These are phyloP conservation scores for Neurospora sp. DNA, from an alignment of 495 filamentous ascomycete species.

Conservation along the genomic window DNA sequence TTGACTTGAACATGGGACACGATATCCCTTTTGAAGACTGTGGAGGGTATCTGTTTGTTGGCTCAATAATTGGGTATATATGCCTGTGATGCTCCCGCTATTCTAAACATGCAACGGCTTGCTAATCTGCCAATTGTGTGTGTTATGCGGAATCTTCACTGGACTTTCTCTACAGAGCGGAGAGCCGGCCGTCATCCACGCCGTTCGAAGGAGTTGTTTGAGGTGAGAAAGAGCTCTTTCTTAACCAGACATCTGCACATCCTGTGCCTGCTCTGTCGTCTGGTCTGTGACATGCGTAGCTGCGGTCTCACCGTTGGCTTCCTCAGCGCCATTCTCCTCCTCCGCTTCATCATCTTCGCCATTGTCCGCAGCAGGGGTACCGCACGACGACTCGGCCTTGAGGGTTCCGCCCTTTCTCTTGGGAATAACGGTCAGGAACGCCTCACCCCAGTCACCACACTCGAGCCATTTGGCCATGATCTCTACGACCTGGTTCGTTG, in stretches of 20 bases:
- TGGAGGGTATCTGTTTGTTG: neutral
- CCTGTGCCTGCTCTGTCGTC: constrained; percentile 1
- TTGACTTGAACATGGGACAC: neutral
- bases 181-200: neutral
- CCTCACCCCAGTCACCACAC: constrained; percentile 75
- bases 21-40: neutral
- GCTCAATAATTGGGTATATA: neutral
- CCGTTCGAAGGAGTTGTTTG: neutral
- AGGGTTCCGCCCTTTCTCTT: constrained; percentile 68
- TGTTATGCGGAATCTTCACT: neutral
- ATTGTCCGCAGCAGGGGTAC: constrained; percentile 8
- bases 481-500: constrained; percentile 91
- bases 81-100: neutral
- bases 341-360: constrained; percentile 17
- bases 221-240: neutral
- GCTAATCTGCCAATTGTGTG: neutral
- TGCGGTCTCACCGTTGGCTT: constrained; percentile 4
- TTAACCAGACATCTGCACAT: neutral
- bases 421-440: constrained; percentile 79
- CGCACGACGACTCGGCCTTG: constrained; percentile 7
- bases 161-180: neutral
- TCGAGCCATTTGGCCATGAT: constrained; percentile 94
- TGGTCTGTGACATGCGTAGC: neutral
- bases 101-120: neutral
- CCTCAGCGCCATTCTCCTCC: constrained; percentile 16